Evolutionary conservation across 2,329 filamentous ascomycete species (phyloP), one percentile per base, ranked within the genome.

Genomic region (Colletotrichum shisoi): DNA sequence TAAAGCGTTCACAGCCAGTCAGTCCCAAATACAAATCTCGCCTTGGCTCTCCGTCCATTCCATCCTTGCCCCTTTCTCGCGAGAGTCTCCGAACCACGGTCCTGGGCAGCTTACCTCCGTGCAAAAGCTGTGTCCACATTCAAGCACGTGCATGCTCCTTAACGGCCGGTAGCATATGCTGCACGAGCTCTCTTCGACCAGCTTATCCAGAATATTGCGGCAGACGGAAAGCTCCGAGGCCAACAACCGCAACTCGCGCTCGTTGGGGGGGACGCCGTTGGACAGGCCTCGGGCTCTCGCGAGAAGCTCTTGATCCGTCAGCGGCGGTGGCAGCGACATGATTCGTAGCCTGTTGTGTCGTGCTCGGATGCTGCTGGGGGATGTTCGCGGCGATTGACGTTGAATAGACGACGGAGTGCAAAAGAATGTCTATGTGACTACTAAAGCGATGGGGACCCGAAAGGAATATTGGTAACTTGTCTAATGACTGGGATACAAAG

Each of bases 101-200:
- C 3, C 44, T 11, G 44, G 19, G 3, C 8, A 27, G 4, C 46
- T 31, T 12, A 48, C 21, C 21, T 40, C 34, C 31, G 45, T 40
- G 37, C 59, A 62, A 21, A 24, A 24, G 31, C 42, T 62, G 27
- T 62, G 59, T 4, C 59, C 59, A 31, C 59, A 62, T 3, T 31
- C 11, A 1, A 27, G 17, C 4, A 40, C 37, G 51, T 56, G 52
- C 59, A 62, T 62, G 5, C 31, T 62, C 2, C 53, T 24, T 11
- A 54, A 34, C 21, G 52, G n/a, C 6, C 11, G 17, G 24, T 27
- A 56, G 59, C 59, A 62, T 13, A 62, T 56, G 13, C 5, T 19
- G 17, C 59, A 62, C 31, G 34, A 15, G 12, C 42, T 62, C 5
- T 46, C 40, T 15, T 62, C 27, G 6, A 56, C 59, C 49, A 62